phyloP scores from a whole-genome alignment of 2,329 filamentous ascomycete genomes.

The Pochonia chlamydosporia region DNA sequence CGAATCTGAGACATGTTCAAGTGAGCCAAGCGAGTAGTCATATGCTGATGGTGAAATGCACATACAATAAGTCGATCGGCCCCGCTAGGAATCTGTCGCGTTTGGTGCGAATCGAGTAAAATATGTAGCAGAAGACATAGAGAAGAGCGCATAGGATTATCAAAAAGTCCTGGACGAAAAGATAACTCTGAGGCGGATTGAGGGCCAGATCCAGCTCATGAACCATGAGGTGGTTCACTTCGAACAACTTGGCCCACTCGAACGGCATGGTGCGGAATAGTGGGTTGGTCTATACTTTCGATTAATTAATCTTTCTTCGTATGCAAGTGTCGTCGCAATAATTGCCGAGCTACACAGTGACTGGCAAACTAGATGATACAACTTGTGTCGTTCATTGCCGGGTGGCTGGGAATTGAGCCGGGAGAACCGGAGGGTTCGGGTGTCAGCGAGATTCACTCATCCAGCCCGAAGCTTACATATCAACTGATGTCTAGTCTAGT shows the following conservation, averaged over 20 bases:
- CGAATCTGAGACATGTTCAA: conserved; percentile 1
- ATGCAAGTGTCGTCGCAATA: no score
- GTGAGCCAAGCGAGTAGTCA: not conserved
- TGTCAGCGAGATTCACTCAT: no score
- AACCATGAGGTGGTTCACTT: not conserved
- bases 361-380: no score
- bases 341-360: no score
- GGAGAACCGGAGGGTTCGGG: no score
- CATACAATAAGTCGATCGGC: conserved; percentile 4
- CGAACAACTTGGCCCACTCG: not conserved
- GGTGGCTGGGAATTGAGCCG: no score
- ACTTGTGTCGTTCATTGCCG: no score
- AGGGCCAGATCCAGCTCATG: not conserved
- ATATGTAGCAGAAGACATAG: conserved; percentile 6
- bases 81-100: conserved; percentile 6
- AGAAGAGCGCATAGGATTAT: conserved; percentile 4
- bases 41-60: not conserved
- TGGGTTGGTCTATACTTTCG: no score
- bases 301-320: no score
- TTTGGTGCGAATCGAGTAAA: conserved; percentile 5
- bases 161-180: conserved; percentile 8
- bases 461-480: no score
- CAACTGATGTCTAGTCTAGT: no score
- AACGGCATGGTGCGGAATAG: not conserved
- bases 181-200: conserved; percentile 7